Evolutionary conservation across 371 early-diverging fungal genomes (phyloP).

Genomic region (Zancudomyces culisetae): DNA sequence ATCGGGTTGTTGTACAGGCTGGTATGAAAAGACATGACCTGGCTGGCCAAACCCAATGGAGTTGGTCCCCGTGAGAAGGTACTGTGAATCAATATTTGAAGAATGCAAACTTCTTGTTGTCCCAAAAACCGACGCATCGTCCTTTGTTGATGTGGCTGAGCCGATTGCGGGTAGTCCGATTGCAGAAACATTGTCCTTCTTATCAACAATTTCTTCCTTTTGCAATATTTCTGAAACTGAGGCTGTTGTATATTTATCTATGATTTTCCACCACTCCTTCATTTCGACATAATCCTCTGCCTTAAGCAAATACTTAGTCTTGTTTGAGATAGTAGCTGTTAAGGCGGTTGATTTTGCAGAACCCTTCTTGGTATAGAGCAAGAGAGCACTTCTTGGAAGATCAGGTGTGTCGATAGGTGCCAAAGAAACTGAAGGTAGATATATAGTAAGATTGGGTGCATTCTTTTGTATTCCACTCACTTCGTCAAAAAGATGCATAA

Average conservation of each 20-base stretch:
- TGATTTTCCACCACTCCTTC: conserved; percentile 1
- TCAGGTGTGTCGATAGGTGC: neutral
- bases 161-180: neutral
- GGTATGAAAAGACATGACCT: neutral
- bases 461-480: neutral
- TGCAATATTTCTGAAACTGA: neutral
- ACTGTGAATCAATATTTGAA: no score
- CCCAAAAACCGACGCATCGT: neutral
- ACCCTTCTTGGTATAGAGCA: neutral
- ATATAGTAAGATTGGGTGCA: neutral
- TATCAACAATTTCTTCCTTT: neutral
- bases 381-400: conserved; percentile 2
- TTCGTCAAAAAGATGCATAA: conserved; percentile 1
- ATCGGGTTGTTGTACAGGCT: neutral
- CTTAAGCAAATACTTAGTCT: conserved; percentile 1
- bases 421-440: conserved; percentile 1
- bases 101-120: no score
- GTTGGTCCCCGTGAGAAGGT: neutral
- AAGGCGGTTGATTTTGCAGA: neutral
- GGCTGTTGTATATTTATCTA: neutral
- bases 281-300: neutral
- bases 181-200: neutral
- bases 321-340: neutral
- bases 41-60: neutral
- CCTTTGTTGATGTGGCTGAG: neutral